phyloP scores from a whole-genome alignment of 129 eudicot species.

The Artemisia annua region DNA sequence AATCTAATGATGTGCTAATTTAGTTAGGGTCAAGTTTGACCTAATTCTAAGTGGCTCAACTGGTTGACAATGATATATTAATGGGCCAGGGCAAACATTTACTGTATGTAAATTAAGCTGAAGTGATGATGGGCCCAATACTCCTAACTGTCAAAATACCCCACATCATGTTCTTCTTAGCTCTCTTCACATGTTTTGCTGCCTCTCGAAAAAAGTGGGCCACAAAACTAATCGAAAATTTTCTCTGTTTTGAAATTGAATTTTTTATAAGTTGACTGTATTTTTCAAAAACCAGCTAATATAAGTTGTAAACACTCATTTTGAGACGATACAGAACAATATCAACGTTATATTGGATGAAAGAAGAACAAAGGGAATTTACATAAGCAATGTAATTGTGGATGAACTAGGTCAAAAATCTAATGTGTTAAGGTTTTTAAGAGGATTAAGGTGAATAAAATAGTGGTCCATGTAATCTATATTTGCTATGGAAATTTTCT shows the following conservation, averaged over 20 bases:
- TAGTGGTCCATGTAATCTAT: constrained; percentile 9
- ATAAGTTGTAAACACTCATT: too few relatives aligned
- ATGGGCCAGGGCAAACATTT: constrained; percentile 26
- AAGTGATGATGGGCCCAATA: constrained; percentile 29
- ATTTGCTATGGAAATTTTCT: not conserved
- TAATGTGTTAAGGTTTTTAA: too few relatives aligned
- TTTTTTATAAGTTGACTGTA: too few relatives aligned
- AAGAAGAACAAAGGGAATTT: too few relatives aligned
- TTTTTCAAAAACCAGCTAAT: too few relatives aligned
- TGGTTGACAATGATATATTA: constrained; percentile 22
- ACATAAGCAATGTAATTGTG: too few relatives aligned
- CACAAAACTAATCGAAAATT: too few relatives aligned
- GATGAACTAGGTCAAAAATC: too few relatives aligned
- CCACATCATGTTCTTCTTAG: constrained; percentile 39
- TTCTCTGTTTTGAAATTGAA: too few relatives aligned
- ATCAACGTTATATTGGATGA: too few relatives aligned
- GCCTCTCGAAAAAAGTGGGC: not conserved
- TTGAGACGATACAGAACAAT: too few relatives aligned
- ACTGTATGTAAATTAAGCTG: constrained; percentile 3
- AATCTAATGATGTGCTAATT: not conserved
- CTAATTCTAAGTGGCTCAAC: constrained; percentile 14
- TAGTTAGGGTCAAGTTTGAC: not conserved
- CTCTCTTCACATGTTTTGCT: constrained; percentile 11
- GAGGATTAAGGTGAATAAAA: too few relatives aligned
- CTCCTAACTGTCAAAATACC: constrained; percentile 34